phyloP scores from a whole-genome alignment of 2,329 filamentous ascomycete species.

The Trichoderma semiorbis region DNA sequence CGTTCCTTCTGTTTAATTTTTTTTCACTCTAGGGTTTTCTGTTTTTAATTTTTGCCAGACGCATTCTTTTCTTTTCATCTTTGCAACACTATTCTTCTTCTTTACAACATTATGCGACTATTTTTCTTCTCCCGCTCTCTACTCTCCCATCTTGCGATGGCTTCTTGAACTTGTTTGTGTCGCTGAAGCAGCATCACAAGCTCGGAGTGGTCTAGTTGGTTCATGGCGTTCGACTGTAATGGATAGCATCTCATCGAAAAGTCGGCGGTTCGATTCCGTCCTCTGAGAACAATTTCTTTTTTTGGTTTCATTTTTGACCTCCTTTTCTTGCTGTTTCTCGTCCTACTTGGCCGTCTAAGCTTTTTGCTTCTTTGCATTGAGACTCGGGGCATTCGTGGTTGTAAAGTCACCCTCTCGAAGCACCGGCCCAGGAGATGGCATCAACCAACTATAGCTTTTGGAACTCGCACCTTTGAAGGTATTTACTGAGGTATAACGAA shows the following conservation, averaged over 20 bases:
- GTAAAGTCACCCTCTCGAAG: background rate
- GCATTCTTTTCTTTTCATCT: constrained; percentile 9
- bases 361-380: background rate
- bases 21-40: background rate
- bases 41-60: background rate
- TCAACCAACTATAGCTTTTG: background rate
- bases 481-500: background rate
- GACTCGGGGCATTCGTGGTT: background rate
- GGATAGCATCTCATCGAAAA: constrained; percentile 25
- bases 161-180: background rate
- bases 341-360: background rate
- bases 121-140: background rate
- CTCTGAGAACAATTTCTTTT: constrained; percentile 24
- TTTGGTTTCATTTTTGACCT: background rate
- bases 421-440: background rate
- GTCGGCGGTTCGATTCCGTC: constrained; percentile 31
- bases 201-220: constrained; percentile 31
- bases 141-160: background rate
- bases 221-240: constrained; percentile 31
- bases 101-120: background rate
- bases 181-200: background rate
- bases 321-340: background rate
- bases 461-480: background rate
- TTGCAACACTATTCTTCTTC: background rate
- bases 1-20: no score